Conservation (phyloP, 2,329 filamentous ascomycete genomes). For the Mycosphaerella arachidis region DNA sequence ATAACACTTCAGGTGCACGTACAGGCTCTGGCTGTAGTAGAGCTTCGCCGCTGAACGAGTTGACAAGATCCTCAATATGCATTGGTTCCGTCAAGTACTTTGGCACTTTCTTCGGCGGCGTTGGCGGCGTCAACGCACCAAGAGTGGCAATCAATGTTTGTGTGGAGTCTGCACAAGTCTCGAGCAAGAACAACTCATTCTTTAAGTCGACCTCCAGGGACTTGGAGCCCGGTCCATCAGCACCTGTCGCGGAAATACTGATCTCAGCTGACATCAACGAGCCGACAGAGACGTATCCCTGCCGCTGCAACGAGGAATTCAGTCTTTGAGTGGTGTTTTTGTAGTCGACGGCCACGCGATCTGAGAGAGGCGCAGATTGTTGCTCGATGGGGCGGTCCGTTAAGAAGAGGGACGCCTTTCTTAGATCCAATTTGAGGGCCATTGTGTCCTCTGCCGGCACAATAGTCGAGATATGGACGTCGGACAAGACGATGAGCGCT, state of each 20-base stretch:
- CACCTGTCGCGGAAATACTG: slow-evolving; percentile 56
- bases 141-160: slow-evolving; percentile 80
- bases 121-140: slow-evolving; percentile 76
- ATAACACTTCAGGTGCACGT: slow-evolving; percentile 49
- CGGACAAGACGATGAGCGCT: slow-evolving; percentile 70
- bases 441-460: slow-evolving; percentile 63
- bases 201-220: slow-evolving; percentile 74
- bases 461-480: slow-evolving; percentile 65
- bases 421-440: slow-evolving; percentile 62
- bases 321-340: slow-evolving; percentile 22
- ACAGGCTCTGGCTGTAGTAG: slow-evolving; percentile 58
- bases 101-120: slow-evolving; percentile 72
- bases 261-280: slow-evolving; percentile 79
- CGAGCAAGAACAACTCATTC: slow-evolving; percentile 82
- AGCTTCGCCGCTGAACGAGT: slow-evolving; percentile 83
- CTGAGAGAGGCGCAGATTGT: slow-evolving; percentile 24
- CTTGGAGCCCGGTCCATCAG: slow-evolving; percentile 56
- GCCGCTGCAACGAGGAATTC: slow-evolving; percentile 48
- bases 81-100: slow-evolving; percentile 86
- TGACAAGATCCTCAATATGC: slow-evolving; percentile 80
- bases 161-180: slow-evolving; percentile 95
- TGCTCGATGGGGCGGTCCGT: slow-evolving; percentile 65
- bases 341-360: slow-evolving; percentile 11
- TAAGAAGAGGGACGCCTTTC: slow-evolving; percentile 76
- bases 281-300: slow-evolving; percentile 81